A percentile compares a stretch with the other conserved stretches of the same genome.
Conservation (phyloP, 805 yeast species). For the Candida verbasci region DNA sequence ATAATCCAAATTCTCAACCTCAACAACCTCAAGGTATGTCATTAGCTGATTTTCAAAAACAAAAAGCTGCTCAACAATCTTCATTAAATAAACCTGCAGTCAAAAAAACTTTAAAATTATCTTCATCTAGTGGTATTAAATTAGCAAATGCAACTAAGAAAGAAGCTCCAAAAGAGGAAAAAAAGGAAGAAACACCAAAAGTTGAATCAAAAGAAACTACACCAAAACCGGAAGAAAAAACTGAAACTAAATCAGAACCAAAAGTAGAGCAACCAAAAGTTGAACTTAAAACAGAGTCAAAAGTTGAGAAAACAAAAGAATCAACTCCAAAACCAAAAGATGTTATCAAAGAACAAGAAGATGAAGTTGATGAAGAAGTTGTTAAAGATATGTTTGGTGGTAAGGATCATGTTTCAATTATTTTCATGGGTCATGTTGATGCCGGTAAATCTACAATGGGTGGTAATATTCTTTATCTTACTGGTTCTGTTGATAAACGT, state of each 20-base stretch:
- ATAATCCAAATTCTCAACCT: slow-evolving; percentile 14
- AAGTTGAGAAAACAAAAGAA: slow-evolving; percentile 10
- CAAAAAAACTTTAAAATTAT: slow-evolving; percentile 65
- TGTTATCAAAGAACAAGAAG: slow-evolving; percentile 66
- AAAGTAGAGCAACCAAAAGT: slow-evolving; percentile 11
- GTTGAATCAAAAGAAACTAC: slow-evolving; percentile 16
- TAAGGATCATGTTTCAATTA: slow-evolving; percentile 93
- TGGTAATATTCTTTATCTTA: slow-evolving; percentile 87
- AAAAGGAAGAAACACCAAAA: slow-evolving; percentile 16
- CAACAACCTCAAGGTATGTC: slow-evolving; percentile 46
- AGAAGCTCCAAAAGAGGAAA: slow-evolving; percentile 20
- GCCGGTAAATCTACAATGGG: slow-evolving; percentile 99
- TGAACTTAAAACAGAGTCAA: slow-evolving; percentile 13
- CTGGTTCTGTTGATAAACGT: slow-evolving; percentile 98
- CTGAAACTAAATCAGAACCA: slow-evolving; percentile 14
- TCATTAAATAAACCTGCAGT: slow-evolving; percentile 52
- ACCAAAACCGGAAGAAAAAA: slow-evolving; percentile 20
- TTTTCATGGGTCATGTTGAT: slow-evolving; percentile 99
- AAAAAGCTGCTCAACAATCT: slow-evolving; percentile 43
- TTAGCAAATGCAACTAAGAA: slow-evolving; percentile 48
- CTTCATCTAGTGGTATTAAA: slow-evolving; percentile 62
- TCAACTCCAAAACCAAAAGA: slow-evolving; percentile 40
- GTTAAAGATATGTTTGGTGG: slow-evolving; percentile 94
- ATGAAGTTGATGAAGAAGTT: slow-evolving; percentile 77
- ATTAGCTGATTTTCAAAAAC: slow-evolving; percentile 77